Base-by-base conservation (phyloP, 768 basidiomycete genomes). In the Porphyrellus cyaneotinctus region DNA sequence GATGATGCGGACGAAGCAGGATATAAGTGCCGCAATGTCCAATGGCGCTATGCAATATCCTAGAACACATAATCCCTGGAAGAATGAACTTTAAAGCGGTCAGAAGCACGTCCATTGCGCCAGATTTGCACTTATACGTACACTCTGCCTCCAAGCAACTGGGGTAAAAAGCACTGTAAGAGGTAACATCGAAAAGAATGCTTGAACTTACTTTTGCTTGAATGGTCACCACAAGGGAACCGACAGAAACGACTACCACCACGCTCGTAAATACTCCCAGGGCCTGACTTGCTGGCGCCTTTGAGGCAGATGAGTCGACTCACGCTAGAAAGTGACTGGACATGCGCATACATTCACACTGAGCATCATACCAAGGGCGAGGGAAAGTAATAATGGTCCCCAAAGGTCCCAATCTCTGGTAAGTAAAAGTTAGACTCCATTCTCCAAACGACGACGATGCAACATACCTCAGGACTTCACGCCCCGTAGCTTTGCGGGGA, bases 21-120 rank as follows among this genome's bases (percentile, higher is more conserved):
- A 80, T 41, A 97, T 78, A 28, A 97, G 72, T 3, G 94, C 94
- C 8, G 95, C 95, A 38, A 95, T 82, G 57, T 95, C 81, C 46
- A 98, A 79, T 14, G 95, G 95, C 8, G 93, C 95, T 50, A 97
- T 81, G 64, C 95, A 97, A 64, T 98, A 98, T 0, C 95, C 95
- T 4, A 97, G 77, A 28, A 88, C 95, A 64, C 95, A 97, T 22
- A 98, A 75, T 33, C 90, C 92, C 68, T 98, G 95, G 75, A 98
- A 95, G 77, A 98, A 97, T 0, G 91, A 93, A 8, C 90, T 91
- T 62, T 18, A 38, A 39, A 39, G 22, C 7, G 38, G 26, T 58
- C 43, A 58, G 37, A 57, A 23, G 39, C 10, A 12, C 10, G 14
- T n/a, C n/a, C 23, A 43, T 38, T 12, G 5, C 17, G 36, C 37